Evolutionary conservation across 2,329 filamentous ascomycete species (phyloP), one percentile per base, ranked within the genome.

Genomic region (Xylariaceae sp.): DNA sequence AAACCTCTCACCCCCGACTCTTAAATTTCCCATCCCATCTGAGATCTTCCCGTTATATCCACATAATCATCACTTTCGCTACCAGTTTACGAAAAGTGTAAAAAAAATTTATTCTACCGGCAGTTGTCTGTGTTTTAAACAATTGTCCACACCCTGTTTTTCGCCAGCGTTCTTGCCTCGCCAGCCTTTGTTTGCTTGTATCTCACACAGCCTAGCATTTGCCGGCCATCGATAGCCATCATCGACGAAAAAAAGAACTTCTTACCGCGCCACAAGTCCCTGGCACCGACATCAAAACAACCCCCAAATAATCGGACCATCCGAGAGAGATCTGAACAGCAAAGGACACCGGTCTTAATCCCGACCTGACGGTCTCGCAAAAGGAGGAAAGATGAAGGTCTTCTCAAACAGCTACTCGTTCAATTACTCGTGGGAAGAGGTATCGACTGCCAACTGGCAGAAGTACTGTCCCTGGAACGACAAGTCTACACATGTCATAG

Each of bases 401-500:
- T 97, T 97, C 60, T 86, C 87, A 54, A 94, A 88, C 58, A 72
- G 74, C 27, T 86, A 88, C 66, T 88, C 88, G 46, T 98, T 94
- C 69, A 77, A 95, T 70, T 98, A 98, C 74, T 94, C 90, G 31
- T 98, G 92, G 92, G 88, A 95, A 59, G 90, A 97, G 65, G 92
- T 98, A 24, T 95, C 88, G 17, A 88, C 88, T 11, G 88, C 86
- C 61, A 98, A 98, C 75, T 98, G 92, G 92, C 84, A 82, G 54
- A 98, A 98, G 66, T 98, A 98, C 69, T 94, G 88, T 58, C 90
- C 90, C 14, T 97, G 92, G 90, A 98, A 98, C 71, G 85, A 96
- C 64, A 92, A 95, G 69, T 89, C 86, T n/a, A 87, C 88, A 28
- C 92, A 98, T 65, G 92, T 98, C 51, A 81, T 94, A 51, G 89